Evolutionary conservation across 192 early-diverging fungal genomes (phyloP), one percentile per base, ranked within the genome.

Genomic region (Funneliformis mosseae): DNA sequence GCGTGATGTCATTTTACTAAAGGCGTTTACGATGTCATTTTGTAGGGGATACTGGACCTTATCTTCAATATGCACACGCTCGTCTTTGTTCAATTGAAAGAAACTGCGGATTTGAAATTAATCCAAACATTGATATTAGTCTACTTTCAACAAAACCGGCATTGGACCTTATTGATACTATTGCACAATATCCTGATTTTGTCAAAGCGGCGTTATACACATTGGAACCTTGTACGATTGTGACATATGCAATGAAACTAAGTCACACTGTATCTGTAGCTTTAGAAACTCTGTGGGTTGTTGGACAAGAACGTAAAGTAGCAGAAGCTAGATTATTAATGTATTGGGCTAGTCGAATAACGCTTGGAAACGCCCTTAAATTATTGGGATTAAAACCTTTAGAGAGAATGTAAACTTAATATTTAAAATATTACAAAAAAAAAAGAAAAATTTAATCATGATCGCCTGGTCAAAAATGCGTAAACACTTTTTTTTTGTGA

Each of bases 11-110:
- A 64, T 64, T 64, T 25, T 21, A 4, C 9, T 64, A 64, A 64
- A 64, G 0, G 62, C 8, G n/a, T 1, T 64, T 63, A 63, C 4
- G n/a, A 28, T 28, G 12, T 8, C 11, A 28, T 66, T 66, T 33
- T 62, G 12, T 12, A 79, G 78, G 78, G 0, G 96, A 97, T 87
- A 99, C 98, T 43, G 98, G 97, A n/a, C 98, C 98, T 25, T 99
- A 99, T 88, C 88, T 99, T 38, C 97, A 98, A 89, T 99, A 97
- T 84, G 94, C 97, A n/a, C 97, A 99, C 84, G 92, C 98, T 43
- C 97, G 98, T 83, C 88, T 98, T 48, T 95, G 94, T 87, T 97
- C 97, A 79, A 93, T 99, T 64, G 94, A 97, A 88, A 96, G 97
- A 82, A 93, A 90, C 80, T 87, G 90, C 12, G 88, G 83, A 70